phyloP scores from a whole-genome alignment of 768 basidiomycete genomes.

The Xerocomus spinulosus region DNA sequence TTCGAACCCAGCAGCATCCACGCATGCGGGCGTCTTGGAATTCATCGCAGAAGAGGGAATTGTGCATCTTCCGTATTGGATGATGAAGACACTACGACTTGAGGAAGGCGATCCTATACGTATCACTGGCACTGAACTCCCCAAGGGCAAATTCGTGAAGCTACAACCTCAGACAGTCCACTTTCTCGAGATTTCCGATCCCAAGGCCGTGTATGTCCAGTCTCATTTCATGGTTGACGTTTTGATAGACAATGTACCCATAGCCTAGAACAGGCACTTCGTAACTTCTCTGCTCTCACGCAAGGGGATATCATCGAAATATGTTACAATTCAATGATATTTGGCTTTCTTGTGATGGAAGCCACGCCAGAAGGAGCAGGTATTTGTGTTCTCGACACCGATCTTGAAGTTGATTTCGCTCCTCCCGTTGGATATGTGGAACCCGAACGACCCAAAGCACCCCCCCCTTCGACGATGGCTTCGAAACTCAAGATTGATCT shows the following conservation, averaged over 20 bases:
- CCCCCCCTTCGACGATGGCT: slow-evolving; percentile 87
- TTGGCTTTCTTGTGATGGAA: slow-evolving; percentile 96
- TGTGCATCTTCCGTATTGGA: slow-evolving; percentile 96
- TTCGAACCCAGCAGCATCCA: slow-evolving; percentile 71
- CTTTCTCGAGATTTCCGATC: slow-evolving; percentile 96
- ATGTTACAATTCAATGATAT: slow-evolving; percentile 92
- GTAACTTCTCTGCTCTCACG: slow-evolving; percentile 88
- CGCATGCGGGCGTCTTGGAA: slow-evolving; percentile 96
- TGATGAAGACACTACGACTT: slow-evolving; percentile 95
- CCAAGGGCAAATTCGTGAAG: slow-evolving; percentile 95
- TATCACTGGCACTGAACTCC: slow-evolving; percentile 80
- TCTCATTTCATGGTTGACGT: neutral
- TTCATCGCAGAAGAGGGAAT: slow-evolving; percentile 97
- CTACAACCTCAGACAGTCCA: slow-evolving; percentile 93
- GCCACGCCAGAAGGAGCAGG: slow-evolving; percentile 80
- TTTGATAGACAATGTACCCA: slow-evolving; percentile 1
- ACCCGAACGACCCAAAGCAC: slow-evolving; percentile 80
- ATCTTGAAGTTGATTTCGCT: slow-evolving; percentile 97
- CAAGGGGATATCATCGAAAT: slow-evolving; percentile 99
- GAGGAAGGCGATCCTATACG: slow-evolving; percentile 95
- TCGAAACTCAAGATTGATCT: slow-evolving; percentile 94
- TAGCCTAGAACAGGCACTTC: slow-evolving; percentile 91
- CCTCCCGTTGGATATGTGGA: slow-evolving; percentile 92
- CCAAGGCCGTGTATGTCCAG: slow-evolving; percentile 85
- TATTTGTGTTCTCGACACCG: slow-evolving; percentile 88